Conservation (phyloP, 441 rosid species). For the Theobroma grandiflorum region DNA sequence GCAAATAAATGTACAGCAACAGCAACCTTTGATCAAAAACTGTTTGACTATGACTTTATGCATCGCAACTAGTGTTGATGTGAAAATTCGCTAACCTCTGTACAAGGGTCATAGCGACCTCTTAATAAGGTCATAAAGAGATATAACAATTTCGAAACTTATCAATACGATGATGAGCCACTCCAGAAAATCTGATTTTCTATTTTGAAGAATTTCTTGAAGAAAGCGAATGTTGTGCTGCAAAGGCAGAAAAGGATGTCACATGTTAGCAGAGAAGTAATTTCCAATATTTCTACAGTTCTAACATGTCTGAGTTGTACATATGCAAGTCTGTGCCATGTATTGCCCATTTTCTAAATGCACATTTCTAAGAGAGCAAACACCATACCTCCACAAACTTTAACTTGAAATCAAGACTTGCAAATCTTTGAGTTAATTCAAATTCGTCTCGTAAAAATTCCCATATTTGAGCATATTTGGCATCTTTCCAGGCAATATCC, state of each 20-base stretch:
- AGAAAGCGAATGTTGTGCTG: conserved; percentile 95
- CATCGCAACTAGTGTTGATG: too few species aligned
- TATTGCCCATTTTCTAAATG: background rate
- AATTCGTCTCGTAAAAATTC: conserved; percentile 96
- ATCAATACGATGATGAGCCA: conserved; percentile 91
- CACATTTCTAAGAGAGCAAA: background rate
- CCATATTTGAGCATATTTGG: conserved; percentile 96
- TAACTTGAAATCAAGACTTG: conserved; percentile 92
- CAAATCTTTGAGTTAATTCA: conserved; percentile 92
- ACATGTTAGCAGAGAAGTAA: background rate
- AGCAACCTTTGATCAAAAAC: background rate
- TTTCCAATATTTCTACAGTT: background rate
- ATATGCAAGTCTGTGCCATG: background rate
- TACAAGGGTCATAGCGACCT: conserved; percentile 50
- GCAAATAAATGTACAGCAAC: conserved; percentile 2
- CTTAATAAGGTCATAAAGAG: conserved; percentile 63
- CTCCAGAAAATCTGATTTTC: conserved; percentile 92
- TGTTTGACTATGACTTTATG: background rate
- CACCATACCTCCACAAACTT: conserved; percentile 89
- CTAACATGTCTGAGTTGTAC: background rate
- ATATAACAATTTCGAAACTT: conserved; percentile 73
- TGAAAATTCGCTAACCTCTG: background rate
- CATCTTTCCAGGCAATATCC: conserved; percentile 98
- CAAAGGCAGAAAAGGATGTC: conserved; percentile 31
- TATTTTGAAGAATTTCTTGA: conserved; percentile 92